Base-by-base conservation (phyloP, 805 yeast genomes). In the Scheffersomyces lignosus region DNA sequence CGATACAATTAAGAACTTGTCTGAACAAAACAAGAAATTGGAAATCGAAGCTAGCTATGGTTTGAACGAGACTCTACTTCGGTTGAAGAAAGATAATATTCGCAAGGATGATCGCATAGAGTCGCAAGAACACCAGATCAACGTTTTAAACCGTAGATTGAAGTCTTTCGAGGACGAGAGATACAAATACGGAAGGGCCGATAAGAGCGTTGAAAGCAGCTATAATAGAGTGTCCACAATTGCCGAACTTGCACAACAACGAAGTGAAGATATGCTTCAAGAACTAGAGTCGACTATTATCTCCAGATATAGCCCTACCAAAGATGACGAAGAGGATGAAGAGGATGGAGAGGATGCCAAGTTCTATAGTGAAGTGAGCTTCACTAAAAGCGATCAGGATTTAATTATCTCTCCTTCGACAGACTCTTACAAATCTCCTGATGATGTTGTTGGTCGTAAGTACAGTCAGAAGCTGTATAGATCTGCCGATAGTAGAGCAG, bases 121-220 rank as follows among this genome's bases (percentile, higher is more conserved):
- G n/a, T n/a, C n/a, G n/a, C 63, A 60, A 32, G 58, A 58, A 28
- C 50, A 40, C 15, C 54, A 58, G 27, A 58, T 63, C 15, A 46
- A 41, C 4, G 18, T 49, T 5, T 47, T 66, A 20, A 58, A 52
- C 38, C 27, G 36, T 5, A 60, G 60, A 30, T 41, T 62, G 2
- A 40, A 37, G 29, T 46, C 38, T 4, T 29, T 57, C 37, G 54
- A 54, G 35, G 44, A 50, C 23, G 55, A 51, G 31, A 49, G 42
- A 26, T 16, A 37, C 15, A 43, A 36, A 23, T 17, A 16, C 9
- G 35, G 29, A 4, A 35, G 15, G 1, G 18, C 13, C 5, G 15
- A 20, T 7, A 20, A 20, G 10, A n/a, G n/a, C n/a, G n/a, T n/a
- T n/a, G n/a, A n/a, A n/a, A n/a, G n/a, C n/a, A 20, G 9, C 7